phyloP scores from a whole-genome alignment of 805 yeast species.

The Yamadazyma kitorensis region DNA sequence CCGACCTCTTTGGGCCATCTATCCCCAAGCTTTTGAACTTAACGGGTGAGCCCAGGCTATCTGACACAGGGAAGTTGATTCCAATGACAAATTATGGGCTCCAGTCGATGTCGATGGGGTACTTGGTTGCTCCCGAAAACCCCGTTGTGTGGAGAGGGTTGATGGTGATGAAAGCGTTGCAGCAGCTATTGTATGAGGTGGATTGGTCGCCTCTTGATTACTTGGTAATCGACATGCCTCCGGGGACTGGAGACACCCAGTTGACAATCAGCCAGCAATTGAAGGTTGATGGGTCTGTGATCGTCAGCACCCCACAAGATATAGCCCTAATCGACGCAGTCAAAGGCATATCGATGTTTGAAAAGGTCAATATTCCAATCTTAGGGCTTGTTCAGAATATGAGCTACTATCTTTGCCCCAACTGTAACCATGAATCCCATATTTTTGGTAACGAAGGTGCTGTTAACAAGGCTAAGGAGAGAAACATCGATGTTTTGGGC shows the following conservation, averaged over 20 bases:
- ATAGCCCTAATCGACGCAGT: constrained; percentile 77
- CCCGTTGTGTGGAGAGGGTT: constrained; percentile 85
- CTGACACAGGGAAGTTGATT: constrained; percentile 49
- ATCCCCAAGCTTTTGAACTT: constrained; percentile 70
- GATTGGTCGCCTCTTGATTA: constrained; percentile 68
- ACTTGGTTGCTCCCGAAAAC: constrained; percentile 59
- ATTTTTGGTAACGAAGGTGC: constrained; percentile 70
- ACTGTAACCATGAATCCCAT: constrained; percentile 70
- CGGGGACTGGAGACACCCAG: constrained; percentile 90
- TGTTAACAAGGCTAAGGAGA: constrained; percentile 46
- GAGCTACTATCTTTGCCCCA: constrained; percentile 75
- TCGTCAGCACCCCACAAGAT: constrained; percentile 86
- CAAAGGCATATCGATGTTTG: constrained; percentile 77
- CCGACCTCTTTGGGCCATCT: constrained; percentile 84
- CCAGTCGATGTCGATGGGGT: constrained; percentile 89
- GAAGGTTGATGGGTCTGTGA: constrained; percentile 73
- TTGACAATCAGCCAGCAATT: constrained; percentile 76
- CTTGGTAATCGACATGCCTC: constrained; percentile 81
- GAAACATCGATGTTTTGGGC: constrained; percentile 54
- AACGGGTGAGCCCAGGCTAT: constrained; percentile 64
- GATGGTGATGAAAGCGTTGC: constrained; percentile 83
- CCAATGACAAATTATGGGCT: constrained; percentile 75
- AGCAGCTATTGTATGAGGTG: constrained; percentile 80
- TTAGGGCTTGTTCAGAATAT: constrained; percentile 79
- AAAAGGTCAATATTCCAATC: constrained; percentile 67